phyloP scores from a whole-genome alignment of 1,284 basidiomycete genomes.

The Abortiporus biennis region DNA sequence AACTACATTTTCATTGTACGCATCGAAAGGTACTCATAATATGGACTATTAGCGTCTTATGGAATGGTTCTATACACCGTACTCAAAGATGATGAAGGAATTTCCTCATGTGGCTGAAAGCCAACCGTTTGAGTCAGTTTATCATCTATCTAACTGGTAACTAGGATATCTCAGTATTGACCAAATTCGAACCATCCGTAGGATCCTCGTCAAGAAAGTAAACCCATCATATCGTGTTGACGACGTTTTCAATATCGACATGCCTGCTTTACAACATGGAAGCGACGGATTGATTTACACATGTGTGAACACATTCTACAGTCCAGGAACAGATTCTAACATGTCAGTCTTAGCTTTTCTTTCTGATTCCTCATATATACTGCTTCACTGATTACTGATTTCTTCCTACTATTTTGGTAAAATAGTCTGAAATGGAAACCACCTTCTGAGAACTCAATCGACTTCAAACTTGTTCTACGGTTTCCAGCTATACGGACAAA shows the following conservation, averaged over 20 bases:
- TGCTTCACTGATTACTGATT: slow-evolving; percentile 2
- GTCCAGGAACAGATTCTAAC: slow-evolving; percentile 85
- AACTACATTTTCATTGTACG: slow-evolving; percentile 1
- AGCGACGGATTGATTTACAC: slow-evolving; percentile 99
- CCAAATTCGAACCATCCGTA: no score
- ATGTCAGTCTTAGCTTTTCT: slow-evolving; percentile 54
- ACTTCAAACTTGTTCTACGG: slow-evolving; percentile 91
- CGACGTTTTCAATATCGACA: slow-evolving; percentile 78
- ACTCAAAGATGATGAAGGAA: slow-evolving; percentile 63
- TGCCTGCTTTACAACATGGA: slow-evolving; percentile 87
- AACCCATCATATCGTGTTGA: slow-evolving; percentile 86
- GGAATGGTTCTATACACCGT: slow-evolving; percentile 81
- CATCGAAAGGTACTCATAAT: slow-evolving; percentile 9
- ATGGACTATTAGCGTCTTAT: slow-evolving; percentile 60
- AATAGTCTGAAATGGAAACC: slow-evolving; percentile 99
- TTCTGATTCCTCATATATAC: slow-evolving; percentile 1
- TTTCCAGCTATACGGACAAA: slow-evolving; percentile 70
- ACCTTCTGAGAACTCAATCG: slow-evolving; percentile 95
- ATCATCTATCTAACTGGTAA: no score
- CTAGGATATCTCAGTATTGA: no score
- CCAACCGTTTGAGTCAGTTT: slow-evolving; percentile 83
- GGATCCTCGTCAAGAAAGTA: slow-evolving; percentile 86
- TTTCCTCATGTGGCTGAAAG: slow-evolving; percentile 58
- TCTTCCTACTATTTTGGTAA: no score
- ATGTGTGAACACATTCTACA: slow-evolving; percentile 80